Evolutionary conservation across 1,139 yeast species (phyloP), one percentile per base, ranked within the genome.

Genomic region (Taphrina betulina): DNA sequence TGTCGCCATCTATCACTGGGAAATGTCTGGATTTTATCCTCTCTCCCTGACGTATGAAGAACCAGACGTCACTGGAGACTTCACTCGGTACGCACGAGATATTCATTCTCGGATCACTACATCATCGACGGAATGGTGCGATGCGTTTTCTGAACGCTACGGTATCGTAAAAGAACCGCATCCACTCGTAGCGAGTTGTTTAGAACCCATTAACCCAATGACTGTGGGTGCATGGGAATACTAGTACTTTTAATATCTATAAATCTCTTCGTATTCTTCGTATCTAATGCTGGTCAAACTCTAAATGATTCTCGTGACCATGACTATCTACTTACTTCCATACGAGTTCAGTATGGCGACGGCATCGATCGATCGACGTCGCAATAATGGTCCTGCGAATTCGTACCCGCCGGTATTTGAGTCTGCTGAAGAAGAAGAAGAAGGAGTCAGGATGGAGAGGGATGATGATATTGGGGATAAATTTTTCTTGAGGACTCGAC

Each of bases 371-470:
- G 53, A 48, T 20, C 29, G 54, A 33, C n/a, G 54, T 22, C 29
- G 54, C 3, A 50, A 50, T 16, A 50, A 50, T 31, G 46, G 46
- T 14, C 54, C 54, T 7, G 31, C 17, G 5, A 4, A 12, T 1
- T 29, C 46, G 34, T 38, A 31, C 34, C 22, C 10, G 16, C 54
- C 54, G 10, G 14, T 14, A 12, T 50, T 50, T 20, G 36, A 40
- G 14, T n/a, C n/a, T n/a, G n/a, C n/a, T n/a, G n/a, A n/a, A n/a
- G n/a, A n/a, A n/a, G n/a, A n/a, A n/a, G n/a, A n/a, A n/a, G n/a
- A n/a, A n/a, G n/a, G n/a, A n/a, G n/a, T n/a, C n/a, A n/a, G n/a
- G n/a, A n/a, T n/a, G n/a, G n/a, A n/a, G n/a, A n/a, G n/a, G n/a
- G 29, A 8, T 7, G 24, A 29, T 2, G 37, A 29, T 2, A 7